phyloP scores from a whole-genome alignment of 2,329 filamentous ascomycete genomes.

The Xenosphaeropsis pyriputrescens region DNA sequence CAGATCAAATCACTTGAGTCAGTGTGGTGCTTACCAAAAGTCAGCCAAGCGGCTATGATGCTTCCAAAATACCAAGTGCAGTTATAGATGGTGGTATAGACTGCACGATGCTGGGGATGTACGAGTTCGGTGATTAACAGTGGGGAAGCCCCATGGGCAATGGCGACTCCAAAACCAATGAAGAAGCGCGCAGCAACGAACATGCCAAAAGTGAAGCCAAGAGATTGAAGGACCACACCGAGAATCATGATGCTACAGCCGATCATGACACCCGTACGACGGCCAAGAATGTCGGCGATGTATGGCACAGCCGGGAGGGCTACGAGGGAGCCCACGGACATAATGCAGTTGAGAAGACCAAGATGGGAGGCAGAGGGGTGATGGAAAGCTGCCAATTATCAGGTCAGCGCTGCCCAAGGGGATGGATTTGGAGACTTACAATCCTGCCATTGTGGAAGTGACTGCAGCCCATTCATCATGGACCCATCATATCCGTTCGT shows the following conservation, averaged over 20 bases:
- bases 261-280: constrained; percentile 29
- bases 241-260: constrained; percentile 29
- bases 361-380: constrained; percentile 18
- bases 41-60: constrained; percentile 29
- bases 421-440: constrained; percentile 12
- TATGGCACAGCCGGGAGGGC: constrained; percentile 31
- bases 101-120: constrained; percentile 31
- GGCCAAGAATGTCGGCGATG: constrained; percentile 29
- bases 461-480: constrained; percentile 25
- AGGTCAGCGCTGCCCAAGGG: not conserved
- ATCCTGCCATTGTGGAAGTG: constrained; percentile 24
- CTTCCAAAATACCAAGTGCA: constrained; percentile 27
- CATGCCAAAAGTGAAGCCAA: constrained; percentile 23
- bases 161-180: constrained; percentile 20
- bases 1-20: not conserved
- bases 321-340: constrained; percentile 31
- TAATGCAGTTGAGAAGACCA: constrained; percentile 29
- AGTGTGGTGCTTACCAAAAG: constrained; percentile 22
- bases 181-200: constrained; percentile 25
- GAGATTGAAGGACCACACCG: constrained; percentile 25
- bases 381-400: constrained; percentile 6
- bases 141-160: constrained; percentile 14
- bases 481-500: constrained; percentile 38
- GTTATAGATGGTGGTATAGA: constrained; percentile 31
- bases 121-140: constrained; percentile 28